phyloP scores from a whole-genome alignment of 106 monocot genomes.

The Dendrobium chrysotoxum region DNA sequence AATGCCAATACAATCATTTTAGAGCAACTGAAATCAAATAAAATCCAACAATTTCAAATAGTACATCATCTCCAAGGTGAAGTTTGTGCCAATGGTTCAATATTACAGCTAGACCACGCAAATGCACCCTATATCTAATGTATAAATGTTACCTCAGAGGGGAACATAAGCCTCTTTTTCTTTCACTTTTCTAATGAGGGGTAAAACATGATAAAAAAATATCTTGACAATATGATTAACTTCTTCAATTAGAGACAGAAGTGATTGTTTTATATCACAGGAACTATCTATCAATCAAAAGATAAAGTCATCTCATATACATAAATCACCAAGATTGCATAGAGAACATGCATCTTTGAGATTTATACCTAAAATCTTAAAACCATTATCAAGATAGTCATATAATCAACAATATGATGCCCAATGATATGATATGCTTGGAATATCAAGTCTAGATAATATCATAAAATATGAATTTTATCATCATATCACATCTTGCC shows the following conservation, averaged over 20 bases:
- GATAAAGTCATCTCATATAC: not conserved
- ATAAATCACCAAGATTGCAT: not conserved
- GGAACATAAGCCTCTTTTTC: not conserved
- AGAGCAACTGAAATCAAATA: not conserved
- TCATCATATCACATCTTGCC: not conserved
- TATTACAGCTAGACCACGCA: not conserved
- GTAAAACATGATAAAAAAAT: not conserved
- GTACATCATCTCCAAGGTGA: not conserved
- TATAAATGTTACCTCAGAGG: not conserved
- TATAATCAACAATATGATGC: not conserved
- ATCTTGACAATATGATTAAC: not conserved
- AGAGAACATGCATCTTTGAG: not conserved
- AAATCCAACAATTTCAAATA: conserved; percentile 1
- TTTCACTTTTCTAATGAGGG: not conserved
- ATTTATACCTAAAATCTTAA: not conserved
- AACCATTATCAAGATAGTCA: not conserved
- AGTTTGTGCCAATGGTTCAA: not conserved
- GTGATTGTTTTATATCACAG: not conserved
- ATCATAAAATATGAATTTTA: not conserved
- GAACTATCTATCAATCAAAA: not conserved
- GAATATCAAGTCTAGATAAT: not conserved
- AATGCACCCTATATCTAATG: not conserved
- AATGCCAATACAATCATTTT: not conserved
- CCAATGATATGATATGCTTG: not conserved
- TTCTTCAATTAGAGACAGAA: not conserved